Percentiles rank a stretch among this genome's conserved stretches.
phyloP scores from a whole-genome alignment of 2,329 filamentous ascomycete species.

The Arthrobotrys entomopaga region DNA sequence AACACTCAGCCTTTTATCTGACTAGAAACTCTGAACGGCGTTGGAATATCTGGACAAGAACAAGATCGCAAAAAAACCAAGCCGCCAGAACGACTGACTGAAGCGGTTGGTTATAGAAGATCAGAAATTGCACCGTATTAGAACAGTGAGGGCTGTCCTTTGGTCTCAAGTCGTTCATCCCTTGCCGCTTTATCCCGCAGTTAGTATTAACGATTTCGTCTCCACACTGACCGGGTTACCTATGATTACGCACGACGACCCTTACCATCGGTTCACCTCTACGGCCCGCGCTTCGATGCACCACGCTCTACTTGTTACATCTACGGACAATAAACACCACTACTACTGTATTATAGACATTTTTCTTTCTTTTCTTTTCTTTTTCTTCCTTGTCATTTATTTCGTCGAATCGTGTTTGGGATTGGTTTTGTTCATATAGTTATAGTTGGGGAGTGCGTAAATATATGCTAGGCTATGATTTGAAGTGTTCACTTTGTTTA shows the following conservation, averaged over 20 bases:
- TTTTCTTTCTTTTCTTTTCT: background rate
- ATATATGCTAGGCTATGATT: no score
- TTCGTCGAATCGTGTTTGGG: background rate
- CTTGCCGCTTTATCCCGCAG: background rate
- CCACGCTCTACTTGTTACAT: background rate
- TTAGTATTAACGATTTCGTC: background rate
- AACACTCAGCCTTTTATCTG: background rate
- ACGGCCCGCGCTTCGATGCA: background rate
- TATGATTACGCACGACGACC: background rate
- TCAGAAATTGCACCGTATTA: slow-evolving; percentile 2
- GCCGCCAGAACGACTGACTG: background rate
- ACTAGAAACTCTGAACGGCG: no score
- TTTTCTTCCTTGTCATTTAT: slow-evolving; percentile 2
- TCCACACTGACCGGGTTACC: background rate
- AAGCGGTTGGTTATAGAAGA: background rate
- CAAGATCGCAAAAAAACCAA: background rate
- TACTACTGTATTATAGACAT: slow-evolving; percentile 12
- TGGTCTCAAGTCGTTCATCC: background rate
- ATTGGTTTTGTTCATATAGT: no score
- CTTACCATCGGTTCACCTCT: background rate
- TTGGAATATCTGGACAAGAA: background rate
- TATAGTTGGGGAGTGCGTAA: slow-evolving; percentile 2
- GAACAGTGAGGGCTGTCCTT: background rate
- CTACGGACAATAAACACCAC: background rate
- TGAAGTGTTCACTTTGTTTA: slow-evolving; percentile 73